phyloP scores from a whole-genome alignment of 2,329 filamentous ascomycete species.

The Septoria linicola region DNA sequence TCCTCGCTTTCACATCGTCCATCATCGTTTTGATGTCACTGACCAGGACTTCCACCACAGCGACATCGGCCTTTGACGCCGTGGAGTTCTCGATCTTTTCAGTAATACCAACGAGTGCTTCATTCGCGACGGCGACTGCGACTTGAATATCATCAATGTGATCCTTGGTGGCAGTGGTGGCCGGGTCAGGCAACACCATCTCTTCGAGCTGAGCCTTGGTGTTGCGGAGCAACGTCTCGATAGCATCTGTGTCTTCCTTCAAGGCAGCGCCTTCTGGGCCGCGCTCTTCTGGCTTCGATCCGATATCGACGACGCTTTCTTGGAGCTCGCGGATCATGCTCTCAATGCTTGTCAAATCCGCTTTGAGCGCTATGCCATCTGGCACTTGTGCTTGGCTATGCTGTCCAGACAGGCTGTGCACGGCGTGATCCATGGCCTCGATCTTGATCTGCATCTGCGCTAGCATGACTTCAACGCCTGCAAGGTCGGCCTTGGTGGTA shows the following conservation, averaged over 20 bases:
- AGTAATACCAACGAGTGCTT: constrained; percentile 65
- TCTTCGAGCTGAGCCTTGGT: constrained; percentile 87
- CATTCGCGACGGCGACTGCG: constrained; percentile 72
- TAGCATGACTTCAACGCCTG: constrained; percentile 80
- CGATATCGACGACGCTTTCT: constrained; percentile 55
- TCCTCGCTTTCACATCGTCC: constrained; percentile 60
- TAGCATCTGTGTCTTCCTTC: constrained; percentile 84
- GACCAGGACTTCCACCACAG: constrained; percentile 72
- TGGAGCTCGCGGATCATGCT: constrained; percentile 57
- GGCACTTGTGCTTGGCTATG: constrained; percentile 39
- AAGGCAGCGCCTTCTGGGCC: constrained; percentile 57
- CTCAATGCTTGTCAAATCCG: constrained; percentile 53
- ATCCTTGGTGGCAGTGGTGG: constrained; percentile 64
- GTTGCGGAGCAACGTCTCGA: constrained; percentile 86
- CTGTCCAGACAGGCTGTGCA: constrained; percentile 47
- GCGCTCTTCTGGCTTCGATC: constrained; percentile 40
- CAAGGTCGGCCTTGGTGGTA: constrained; percentile 65
- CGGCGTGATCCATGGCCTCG: constrained; percentile 66
- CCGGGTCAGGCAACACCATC: constrained; percentile 63
- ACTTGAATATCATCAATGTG: constrained; percentile 63
- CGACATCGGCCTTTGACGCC: constrained; percentile 76
- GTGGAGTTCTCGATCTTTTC: constrained; percentile 66
- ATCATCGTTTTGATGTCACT: constrained; percentile 73
- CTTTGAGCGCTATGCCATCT: constrained; percentile 46
- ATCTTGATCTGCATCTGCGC: constrained; percentile 80